Evolutionary conservation across 768 basidiomycete species (phyloP), one percentile per base, ranked within the genome.

Genomic region (Collybiopsis confluens): DNA sequence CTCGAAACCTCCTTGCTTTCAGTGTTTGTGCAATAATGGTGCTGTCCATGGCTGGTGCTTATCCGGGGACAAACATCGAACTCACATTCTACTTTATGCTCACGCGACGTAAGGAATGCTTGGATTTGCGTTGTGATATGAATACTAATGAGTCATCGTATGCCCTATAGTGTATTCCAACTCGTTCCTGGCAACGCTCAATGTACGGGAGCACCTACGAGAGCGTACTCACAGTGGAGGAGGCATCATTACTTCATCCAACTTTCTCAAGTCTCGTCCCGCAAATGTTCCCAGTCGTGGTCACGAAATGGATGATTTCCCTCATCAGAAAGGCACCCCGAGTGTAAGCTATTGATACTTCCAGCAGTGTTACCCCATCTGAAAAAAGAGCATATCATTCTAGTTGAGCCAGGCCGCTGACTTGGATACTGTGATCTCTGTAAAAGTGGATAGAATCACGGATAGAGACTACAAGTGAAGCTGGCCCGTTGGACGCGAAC

Each of bases 21-120:
- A 52, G 50, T 26, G 50, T 52, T 33, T 52, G 50, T 20, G 50
- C 50, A 16, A 52, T 52, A 16, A 40, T 52, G 38, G 50, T 52
- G 13, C 50, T 52, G 30, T 52, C 50, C 24, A 52, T 52, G 50
- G 50, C 50, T 20, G 41, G 26, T 27, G 50, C 38, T 20, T 52
- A 41, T 43, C 40, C 50, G 28, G 41, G 50, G 26, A 52, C 50
- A 52, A 52, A 52, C 38, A 52, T 52, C 15, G 38, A 41, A 18
- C 40, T 52, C 3, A 52, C 50, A 3, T 52, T 52, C 50, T 52
- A 52, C 26, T 52, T 52, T 38, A 52, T 43, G 38, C 38, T 52
- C 16, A 52, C 50, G 11, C 21, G 50, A 36, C 50, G 48, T 50
- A 50, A 50, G 48, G n/a, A n/a, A n/a, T n/a, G n/a, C n/a, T n/a